phyloP scores from a whole-genome alignment of 2,329 filamentous ascomycete species.

The Apiospora koreana region DNA sequence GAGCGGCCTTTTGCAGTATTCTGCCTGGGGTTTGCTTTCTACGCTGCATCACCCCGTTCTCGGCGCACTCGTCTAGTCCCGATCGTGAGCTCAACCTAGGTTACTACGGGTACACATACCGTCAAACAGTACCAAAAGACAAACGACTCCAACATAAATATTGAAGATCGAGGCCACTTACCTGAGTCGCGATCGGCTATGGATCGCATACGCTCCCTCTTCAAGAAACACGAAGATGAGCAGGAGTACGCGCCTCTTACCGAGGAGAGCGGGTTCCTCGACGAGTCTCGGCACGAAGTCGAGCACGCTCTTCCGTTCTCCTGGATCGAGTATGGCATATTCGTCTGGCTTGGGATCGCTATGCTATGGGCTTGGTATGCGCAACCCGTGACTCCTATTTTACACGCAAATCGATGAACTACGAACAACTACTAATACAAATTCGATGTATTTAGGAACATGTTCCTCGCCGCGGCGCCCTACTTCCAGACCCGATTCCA shows the following conservation, averaged over 20 bases:
- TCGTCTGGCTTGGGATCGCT: slow-evolving; percentile 80
- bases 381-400: background rate
- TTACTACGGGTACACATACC: background rate
- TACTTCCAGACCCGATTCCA: slow-evolving; percentile 88
- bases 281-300: slow-evolving; percentile 11
- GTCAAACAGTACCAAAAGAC: background rate
- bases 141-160: background rate
- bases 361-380: slow-evolving; percentile 97
- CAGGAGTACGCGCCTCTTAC: slow-evolving; percentile 37
- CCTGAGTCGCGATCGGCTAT: slow-evolving; percentile 22
- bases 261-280: slow-evolving; percentile 24
- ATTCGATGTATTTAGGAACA: slow-evolving; percentile 66
- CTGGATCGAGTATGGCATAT: slow-evolving; percentile 83
- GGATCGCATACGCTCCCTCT: slow-evolving; percentile 41
- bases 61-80: background rate
- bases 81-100: background rate
- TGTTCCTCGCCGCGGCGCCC: slow-evolving; percentile 93
- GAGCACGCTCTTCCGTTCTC: slow-evolving; percentile 64
- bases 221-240: slow-evolving; percentile 33
- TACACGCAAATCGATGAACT: background rate
- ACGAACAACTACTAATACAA: background rate
- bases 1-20: background rate
- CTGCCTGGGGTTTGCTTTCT: background rate
- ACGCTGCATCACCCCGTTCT: background rate
- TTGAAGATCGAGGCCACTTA: background rate